These are phyloP conservation scores for Trametes cingulata DNA, from an alignment of 768 basidiomycete genomes.

Conservation along the genomic window DNA sequence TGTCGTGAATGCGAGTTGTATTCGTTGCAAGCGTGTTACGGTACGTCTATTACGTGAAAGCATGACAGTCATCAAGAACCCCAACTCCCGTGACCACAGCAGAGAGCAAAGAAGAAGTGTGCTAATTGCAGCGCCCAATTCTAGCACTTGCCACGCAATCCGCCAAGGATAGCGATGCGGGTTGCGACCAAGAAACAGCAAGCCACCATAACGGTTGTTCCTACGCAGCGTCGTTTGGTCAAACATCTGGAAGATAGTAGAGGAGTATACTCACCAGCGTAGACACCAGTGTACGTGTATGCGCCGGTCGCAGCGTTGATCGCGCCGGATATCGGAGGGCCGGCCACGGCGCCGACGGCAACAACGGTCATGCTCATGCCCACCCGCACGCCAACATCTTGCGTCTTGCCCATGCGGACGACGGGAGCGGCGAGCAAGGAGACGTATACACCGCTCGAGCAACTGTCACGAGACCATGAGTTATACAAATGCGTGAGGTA, in stretches of 20 bases:
- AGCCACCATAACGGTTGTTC: slow-evolving; percentile 43
- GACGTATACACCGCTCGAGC: slow-evolving; percentile 63
- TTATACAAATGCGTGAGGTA: background rate
- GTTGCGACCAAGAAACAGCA: slow-evolving; percentile 43
- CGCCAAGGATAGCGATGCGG: slow-evolving; percentile 42
- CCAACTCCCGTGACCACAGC: no score
- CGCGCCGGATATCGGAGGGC: slow-evolving; percentile 75
- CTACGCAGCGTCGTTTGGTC: slow-evolving; percentile 20
- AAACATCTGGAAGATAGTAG: background rate
- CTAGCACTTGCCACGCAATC: slow-evolving; percentile 45
- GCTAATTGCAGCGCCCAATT: background rate
- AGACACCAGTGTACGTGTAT: slow-evolving; percentile 56
- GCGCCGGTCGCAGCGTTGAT: slow-evolving; percentile 55
- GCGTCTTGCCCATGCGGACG: slow-evolving; percentile 58
- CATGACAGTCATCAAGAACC: background rate
- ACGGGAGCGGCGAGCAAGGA: slow-evolving; percentile 57
- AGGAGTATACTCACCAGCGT: slow-evolving; percentile 41
- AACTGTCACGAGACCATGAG: slow-evolving; percentile 34
- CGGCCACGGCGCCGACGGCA: slow-evolving; percentile 62
- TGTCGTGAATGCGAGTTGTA: no score
- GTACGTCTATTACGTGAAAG: no score
- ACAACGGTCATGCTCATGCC: slow-evolving; percentile 66
- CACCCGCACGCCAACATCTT: slow-evolving; percentile 62
- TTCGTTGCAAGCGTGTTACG: no score
- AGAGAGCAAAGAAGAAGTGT: no score